Evolutionary conservation across 139 green algal species (phyloP), one percentile per base, ranked within the genome.

Genomic region (Chlorella sp.): DNA sequence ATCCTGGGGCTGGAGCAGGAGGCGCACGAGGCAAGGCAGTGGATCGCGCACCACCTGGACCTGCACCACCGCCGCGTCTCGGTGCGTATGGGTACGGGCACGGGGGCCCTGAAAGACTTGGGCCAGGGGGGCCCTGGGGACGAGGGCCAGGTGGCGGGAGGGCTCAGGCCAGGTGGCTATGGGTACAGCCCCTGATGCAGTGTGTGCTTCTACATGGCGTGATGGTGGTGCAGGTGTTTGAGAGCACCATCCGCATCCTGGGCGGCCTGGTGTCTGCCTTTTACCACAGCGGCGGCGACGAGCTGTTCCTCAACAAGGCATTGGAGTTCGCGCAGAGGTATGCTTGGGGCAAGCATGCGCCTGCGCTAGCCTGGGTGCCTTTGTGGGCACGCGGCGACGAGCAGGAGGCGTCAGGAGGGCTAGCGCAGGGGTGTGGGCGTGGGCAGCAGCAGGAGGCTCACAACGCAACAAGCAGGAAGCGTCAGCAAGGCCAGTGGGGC

Each of bases 211-310:
- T n/a, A n/a, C n/a, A n/a, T n/a, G n/a, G n/a, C n/a, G n/a, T n/a
- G n/a, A n/a, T n/a, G n/a, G n/a, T n/a, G n/a, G n/a, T 69, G 24
- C 75, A 85, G 80, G 69, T 96, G 31, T 97, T 97, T 76, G 93
- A 97, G 74, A 93, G 88, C 14, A 98, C 93, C 30, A 97, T 97
- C 70, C 82, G 93, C 59, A 82, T 97, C 24, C 75, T 97, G n/a
- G 93, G 93, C 0, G 93, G 93, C 10, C 85, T 97, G 51, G 66
- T 96, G 42, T 88, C 88, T 1, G 89, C 93, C 1, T 93, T 90
- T 73, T 87, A 92, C 72, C 82, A 94, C 36, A 83, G 70, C 49
- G 82, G 80, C 10, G 84, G 81, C 22, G 76, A 87, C 30, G 74
- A 84, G 32, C 30, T 83, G 60, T 83, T 67, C 76, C 74, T 87